Percentiles rank a stretch among this genome's conserved stretches.
Conservation (phyloP, 1,284 basidiomycete species). For the Cryptococcus depauperatus region DNA sequence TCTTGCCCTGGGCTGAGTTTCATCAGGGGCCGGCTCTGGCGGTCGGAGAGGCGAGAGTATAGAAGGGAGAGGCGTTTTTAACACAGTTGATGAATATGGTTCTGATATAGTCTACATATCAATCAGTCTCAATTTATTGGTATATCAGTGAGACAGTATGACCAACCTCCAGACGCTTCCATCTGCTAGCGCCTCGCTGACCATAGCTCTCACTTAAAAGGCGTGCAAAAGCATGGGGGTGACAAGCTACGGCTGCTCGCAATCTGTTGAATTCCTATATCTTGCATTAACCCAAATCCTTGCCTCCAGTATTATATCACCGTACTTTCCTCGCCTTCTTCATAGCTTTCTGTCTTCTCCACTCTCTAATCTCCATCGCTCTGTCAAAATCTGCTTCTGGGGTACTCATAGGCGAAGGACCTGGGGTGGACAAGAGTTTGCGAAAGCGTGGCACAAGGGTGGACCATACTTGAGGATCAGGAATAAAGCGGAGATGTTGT, state of each 20-base stretch:
- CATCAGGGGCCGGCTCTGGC: not conserved
- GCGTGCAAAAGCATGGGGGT: conserved; percentile 32
- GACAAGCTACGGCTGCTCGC: conserved; percentile 30
- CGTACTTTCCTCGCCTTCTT: conserved; percentile 13
- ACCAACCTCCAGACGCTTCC: conserved; percentile 22
- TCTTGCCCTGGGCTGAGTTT: conserved; percentile 9
- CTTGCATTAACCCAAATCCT: not conserved
- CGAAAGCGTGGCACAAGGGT: conserved; percentile 20
- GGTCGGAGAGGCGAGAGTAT: conserved; percentile 18
- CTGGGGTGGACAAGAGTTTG: conserved; percentile 4
- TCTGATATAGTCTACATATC: conserved; percentile 2
- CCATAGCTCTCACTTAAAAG: conserved; percentile 26
- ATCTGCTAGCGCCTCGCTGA: conserved; percentile 16
- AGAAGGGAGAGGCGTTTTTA: conserved; percentile 7
- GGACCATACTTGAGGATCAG: conserved; percentile 38
- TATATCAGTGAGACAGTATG: not conserved
- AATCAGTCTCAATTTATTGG: not conserved
- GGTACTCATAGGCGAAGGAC: not conserved
- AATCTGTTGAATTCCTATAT: conserved; percentile 22
- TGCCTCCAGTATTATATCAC: not conserved
- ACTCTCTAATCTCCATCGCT: not conserved
- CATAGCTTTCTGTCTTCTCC: conserved; percentile 8
- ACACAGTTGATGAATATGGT: not conserved
- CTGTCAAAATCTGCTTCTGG: conserved; percentile 1
- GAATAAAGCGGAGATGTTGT: conserved; percentile 26